Evolutionary conservation across 257 asterid genomes (phyloP).

Genomic region (Capsicum baccatum): DNA sequence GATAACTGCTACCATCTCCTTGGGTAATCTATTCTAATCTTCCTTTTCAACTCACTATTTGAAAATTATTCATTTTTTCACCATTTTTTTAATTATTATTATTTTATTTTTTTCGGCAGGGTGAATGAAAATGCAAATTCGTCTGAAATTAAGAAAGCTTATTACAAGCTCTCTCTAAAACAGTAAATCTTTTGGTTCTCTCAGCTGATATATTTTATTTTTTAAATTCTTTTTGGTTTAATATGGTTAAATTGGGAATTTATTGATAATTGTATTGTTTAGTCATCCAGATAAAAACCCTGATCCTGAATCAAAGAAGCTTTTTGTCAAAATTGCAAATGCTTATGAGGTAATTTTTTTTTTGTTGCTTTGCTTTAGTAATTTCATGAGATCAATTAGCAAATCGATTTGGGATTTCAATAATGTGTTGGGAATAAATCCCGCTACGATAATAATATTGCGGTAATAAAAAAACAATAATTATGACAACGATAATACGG

Average conservation of each 20-base stretch:
- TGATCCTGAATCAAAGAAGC: conserved; percentile 83
- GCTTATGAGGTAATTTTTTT: conserved; percentile 80
- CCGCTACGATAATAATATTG: too few relatives aligned
- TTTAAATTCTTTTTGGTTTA: background rate
- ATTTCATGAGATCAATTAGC: background rate
- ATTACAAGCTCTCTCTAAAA: conserved; percentile 77
- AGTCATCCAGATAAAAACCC: conserved; percentile 97
- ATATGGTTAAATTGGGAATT: background rate
- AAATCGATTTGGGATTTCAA: background rate
- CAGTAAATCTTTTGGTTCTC: conserved; percentile 46
- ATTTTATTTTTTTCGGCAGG: conserved; percentile 39
- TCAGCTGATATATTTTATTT: background rate
- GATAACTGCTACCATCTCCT: conserved; percentile 95
- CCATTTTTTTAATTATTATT: background rate
- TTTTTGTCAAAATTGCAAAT: conserved; percentile 83
- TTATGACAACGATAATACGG: too few relatives aligned
- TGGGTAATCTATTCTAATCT: conserved; percentile 49
- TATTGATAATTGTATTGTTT: conserved; percentile 27
- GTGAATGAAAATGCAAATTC: conserved; percentile 53
- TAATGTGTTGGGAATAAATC: background rate
- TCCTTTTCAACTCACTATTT: background rate
- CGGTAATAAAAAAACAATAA: too few relatives aligned
- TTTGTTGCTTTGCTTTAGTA: background rate
- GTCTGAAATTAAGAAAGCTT: conserved; percentile 55
- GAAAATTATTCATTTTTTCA: background rate